A percentile compares a stretch with the other conserved stretches of the same genome.
phyloP scores from a whole-genome alignment of 163 green algal genomes.

The Scenedesmus sp. region DNA sequence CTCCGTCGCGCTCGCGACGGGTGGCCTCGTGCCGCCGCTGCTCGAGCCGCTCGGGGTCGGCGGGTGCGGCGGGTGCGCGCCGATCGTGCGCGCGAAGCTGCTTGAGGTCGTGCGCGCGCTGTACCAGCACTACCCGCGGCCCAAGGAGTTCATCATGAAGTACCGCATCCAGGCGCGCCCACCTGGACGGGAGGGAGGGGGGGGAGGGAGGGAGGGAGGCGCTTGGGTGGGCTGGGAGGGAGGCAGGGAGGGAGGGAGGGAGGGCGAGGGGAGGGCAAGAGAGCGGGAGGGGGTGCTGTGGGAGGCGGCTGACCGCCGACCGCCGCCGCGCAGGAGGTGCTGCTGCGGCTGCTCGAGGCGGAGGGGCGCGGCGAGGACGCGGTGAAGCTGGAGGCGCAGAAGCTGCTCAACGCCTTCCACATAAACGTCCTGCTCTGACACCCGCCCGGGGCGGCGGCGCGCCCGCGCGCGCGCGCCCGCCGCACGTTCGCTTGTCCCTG shows the following conservation, averaged over 20 bases:
- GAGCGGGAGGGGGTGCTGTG: no score
- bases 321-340: constrained; percentile 47
- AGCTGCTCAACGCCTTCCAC: constrained; percentile 66
- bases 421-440: constrained; percentile 64
- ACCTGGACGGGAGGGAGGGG: no score
- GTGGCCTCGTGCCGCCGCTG: constrained; percentile 57
- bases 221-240: no score
- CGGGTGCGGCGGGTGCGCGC: constrained; percentile 35
- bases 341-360: constrained; percentile 54
- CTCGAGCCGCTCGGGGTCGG: constrained; percentile 43
- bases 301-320: no score
- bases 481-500: no score
- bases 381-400: constrained; percentile 62
- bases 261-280: no score
- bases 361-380: constrained; percentile 58
- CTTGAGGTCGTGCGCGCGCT: constrained; percentile 77
- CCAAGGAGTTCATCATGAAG: constrained; percentile 77
- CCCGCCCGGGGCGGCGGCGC: no score
- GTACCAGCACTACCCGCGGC: constrained; percentile 81
- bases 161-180: constrained; percentile 51
- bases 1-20: constrained; percentile 57
- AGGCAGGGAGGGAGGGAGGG: no score
- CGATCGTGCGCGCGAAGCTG: constrained; percentile 68
- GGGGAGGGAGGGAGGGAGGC: no score
- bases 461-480: no score